phyloP scores from a whole-genome alignment of 108 stramenopile species.

The Nitzschia inconspicua region DNA sequence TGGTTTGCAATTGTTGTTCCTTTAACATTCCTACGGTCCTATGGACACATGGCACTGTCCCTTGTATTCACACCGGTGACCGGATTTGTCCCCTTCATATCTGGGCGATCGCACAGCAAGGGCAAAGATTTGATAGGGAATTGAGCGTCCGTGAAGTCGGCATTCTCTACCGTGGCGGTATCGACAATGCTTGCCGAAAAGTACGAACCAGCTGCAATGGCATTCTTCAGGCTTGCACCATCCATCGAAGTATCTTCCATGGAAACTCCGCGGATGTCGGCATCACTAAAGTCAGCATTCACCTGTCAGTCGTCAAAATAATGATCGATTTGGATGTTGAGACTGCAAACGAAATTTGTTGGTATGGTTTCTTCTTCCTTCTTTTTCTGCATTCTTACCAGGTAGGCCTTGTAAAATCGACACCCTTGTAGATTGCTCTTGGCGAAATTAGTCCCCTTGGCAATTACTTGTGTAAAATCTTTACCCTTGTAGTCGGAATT shows the following conservation, averaged over 20 bases:
- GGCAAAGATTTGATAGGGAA: slow-evolving; percentile 68
- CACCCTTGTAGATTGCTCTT: slow-evolving; percentile 78
- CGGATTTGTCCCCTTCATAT: slow-evolving; percentile 90
- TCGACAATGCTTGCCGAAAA: slow-evolving; percentile 70
- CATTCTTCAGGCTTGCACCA: slow-evolving; percentile 58
- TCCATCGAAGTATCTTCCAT: slow-evolving; percentile 85
- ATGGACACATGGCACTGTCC: slow-evolving; percentile 85
- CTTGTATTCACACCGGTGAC: slow-evolving; percentile 88
- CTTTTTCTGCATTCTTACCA: too few relatives aligned
- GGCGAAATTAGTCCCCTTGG: slow-evolving; percentile 73
- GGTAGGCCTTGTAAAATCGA: slow-evolving; percentile 85
- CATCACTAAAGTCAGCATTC: slow-evolving; percentile 65
- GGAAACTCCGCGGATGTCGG: slow-evolving; percentile 75
- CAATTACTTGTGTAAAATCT: slow-evolving; percentile 86
- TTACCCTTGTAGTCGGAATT: slow-evolving; percentile 79
- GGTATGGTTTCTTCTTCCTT: slow-evolving; percentile 14
- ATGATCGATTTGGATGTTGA: background rate
- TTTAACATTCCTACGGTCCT: background rate
- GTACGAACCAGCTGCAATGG: slow-evolving; percentile 70
- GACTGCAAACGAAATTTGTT: background rate
- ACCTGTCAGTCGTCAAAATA: too few relatives aligned
- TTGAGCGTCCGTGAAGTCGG: slow-evolving; percentile 84
- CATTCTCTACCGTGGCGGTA: slow-evolving; percentile 48
- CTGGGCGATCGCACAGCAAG: slow-evolving; percentile 63
- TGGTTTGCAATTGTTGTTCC: background rate